These are phyloP conservation scores for Ophiostoma sp. DNA, from an alignment of 2,329 filamentous ascomycete genomes.

Conservation along the genomic window DNA sequence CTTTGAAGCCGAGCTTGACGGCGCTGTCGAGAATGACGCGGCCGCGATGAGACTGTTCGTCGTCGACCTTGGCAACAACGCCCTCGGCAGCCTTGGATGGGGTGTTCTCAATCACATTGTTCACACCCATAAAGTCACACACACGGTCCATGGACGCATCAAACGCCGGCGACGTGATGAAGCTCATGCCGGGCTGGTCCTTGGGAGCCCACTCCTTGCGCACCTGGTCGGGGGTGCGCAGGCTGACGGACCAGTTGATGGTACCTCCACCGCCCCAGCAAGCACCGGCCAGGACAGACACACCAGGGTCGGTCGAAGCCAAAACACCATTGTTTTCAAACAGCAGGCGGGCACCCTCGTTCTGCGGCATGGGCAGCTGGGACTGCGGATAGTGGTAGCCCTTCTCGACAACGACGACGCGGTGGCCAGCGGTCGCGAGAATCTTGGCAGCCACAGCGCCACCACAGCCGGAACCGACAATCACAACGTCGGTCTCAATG, in stretches of 20 bases:
- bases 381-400: constrained; percentile 72
- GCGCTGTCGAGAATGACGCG: constrained; percentile 72
- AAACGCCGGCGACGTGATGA: constrained; percentile 73
- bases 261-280: constrained; percentile 86
- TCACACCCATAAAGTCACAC: constrained; percentile 75
- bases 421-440: constrained; percentile 70
- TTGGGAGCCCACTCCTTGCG: constrained; percentile 76
- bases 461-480: constrained; percentile 85
- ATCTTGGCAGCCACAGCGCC: constrained; percentile 80
- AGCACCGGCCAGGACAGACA: constrained; percentile 66
- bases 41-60: constrained; percentile 71
- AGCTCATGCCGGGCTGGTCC: constrained; percentile 59
- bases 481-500: constrained; percentile 77
- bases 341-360: constrained; percentile 60
- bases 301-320: constrained; percentile 56
- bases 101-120: constrained; percentile 59
- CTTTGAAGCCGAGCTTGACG: constrained; percentile 69
- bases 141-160: constrained; percentile 80
- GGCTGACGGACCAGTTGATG: constrained; percentile 75
- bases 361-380: constrained; percentile 72
- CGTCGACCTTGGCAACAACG: background rate
- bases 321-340: constrained; percentile 67
- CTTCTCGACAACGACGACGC: constrained; percentile 72
- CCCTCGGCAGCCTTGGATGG: background rate
- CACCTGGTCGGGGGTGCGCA: constrained; percentile 71